Conservation (phyloP, 768 basidiomycete species). For the Lentinula guzmanii region DNA sequence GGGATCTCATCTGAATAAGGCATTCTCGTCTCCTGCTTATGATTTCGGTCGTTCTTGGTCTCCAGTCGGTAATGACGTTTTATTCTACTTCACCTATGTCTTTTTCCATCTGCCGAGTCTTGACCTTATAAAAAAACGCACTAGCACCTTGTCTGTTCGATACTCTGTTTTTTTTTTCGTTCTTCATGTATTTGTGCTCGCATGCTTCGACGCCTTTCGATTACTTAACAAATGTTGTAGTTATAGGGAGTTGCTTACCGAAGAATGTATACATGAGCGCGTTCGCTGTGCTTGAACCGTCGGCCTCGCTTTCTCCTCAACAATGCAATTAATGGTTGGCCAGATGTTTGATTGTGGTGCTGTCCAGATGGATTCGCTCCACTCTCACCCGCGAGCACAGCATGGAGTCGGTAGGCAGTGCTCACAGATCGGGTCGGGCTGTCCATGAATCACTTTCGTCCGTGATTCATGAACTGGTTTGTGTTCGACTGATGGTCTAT, state of each 20-base stretch:
- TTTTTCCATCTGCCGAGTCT: no score
- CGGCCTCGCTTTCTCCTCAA: background rate
- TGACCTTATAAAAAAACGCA: no score
- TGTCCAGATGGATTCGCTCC: background rate
- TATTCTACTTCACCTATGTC: background rate
- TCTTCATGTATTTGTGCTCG: background rate
- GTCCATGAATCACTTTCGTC: background rate
- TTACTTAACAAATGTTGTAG: conserved; percentile 2
- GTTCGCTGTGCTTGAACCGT: background rate
- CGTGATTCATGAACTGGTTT: conserved; percentile 4
- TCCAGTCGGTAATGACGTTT: background rate
- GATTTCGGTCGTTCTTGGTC: background rate
- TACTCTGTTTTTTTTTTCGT: background rate
- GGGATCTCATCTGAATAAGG: conserved; percentile 49
- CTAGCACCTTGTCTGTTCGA: no score
- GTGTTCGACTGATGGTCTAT: background rate
- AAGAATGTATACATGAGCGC: background rate
- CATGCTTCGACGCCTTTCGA: background rate
- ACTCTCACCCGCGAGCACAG: background rate
- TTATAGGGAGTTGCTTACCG: background rate
- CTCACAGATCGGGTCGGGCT: background rate
- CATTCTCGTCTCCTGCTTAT: conserved; percentile 5
- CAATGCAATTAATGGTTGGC: background rate
- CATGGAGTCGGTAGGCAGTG: background rate
- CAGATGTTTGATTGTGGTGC: background rate